Evolutionary conservation across 768 basidiomycete species (phyloP), one percentile per base, ranked within the genome.

Genomic region (Macrocybe gigantea): DNA sequence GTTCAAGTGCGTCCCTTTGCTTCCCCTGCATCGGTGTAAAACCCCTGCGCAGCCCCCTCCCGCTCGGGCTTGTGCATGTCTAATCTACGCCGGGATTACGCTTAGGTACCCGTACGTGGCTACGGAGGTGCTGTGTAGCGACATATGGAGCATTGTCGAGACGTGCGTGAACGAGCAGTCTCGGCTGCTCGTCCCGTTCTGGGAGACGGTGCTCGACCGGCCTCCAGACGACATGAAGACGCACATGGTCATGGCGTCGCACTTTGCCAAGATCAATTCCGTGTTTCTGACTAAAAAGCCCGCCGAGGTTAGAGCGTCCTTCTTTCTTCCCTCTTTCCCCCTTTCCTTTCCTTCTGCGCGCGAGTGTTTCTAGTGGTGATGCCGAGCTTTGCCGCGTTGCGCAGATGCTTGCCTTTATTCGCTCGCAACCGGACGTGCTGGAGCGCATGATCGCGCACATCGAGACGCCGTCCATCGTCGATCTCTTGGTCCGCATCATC

Each of bases 81-180:
- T 22, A 22, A 22, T 22, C 22, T 22, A 22, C 22, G 2, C 4
- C 22, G 22, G 22, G 22, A 22, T 22, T 22, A 22, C 22, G 22
- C 43, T 36, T 38, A 96, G 94, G 66, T 97, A 92, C 65, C 92
- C 94, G 1, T 87, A 90, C 59, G 82, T 93, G 14, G 87, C 92
- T 11, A 93, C 94, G 29, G 95, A 98, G 64, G 92, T 97, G 15
- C 78, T 98, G 33, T 94, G 93, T 68, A 88, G 90, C 65, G 93
- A 95, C 57, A 85, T 95, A 67, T 96, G 93, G 86, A 88, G 87
- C 14, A 90, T 97, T 59, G 83, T 93, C 41, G 92, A 93, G 66
- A 91, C 90, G 1, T 89, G 92, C 57, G 72, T 95, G 57, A 77
- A 75, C 56, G 73, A 85, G 56, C 73, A 78, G 44, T 73, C 82